Base-by-base conservation (phyloP, 371 early-diverging fungal genomes). In the Basidiobolus meristosporus region DNA sequence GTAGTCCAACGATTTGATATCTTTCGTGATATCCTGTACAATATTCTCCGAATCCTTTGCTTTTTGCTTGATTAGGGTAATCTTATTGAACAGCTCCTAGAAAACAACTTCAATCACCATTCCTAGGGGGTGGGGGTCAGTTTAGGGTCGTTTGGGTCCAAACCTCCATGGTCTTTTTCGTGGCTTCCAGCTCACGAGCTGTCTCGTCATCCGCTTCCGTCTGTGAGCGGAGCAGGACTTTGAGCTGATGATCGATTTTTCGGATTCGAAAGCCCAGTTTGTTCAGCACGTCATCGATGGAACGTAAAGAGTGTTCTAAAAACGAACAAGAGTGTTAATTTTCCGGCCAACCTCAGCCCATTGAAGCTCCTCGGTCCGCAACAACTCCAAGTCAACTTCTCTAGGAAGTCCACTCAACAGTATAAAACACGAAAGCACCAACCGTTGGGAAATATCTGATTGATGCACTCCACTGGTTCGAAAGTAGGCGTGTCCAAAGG, bases 21-120 rank as follows among this genome's bases (percentile, higher is more conserved):
- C 97, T 44, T 77, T 72, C 7, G 97, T 93, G 34, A 96, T 92
- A 39, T 90, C 90, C 35, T 78, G 75, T 0, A 93, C 93, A 72
- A 77, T 80, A 3, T 70, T 60, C 45, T 92, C 91, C 0, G 91
- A 80, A 35, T 77, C 72, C 0, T 73, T 56, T 17, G 90, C 87
- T 53, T 86, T 86, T 31, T 61, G 57, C 42, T 82, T 79, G 50
- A 96, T 91, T 40, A 68, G 70, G 44, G 76, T 73, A 18, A 92
- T 82, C 26, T 73, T 63, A 15, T 67, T 62, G 59, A 78, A 81
- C 37, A 95, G 54, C 39, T 69, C 65, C 87, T 79, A 52, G 5
- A 39, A 36, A 7, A 33, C 43, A 23, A 5, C 36, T 14, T 9
- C 14, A 11, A 22, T 12, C 12, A 44, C n/a, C n/a, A 16, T 36